Conservation (phyloP, 495 filamentous ascomycete genomes). For the Aspergillus avenaceus region DNA sequence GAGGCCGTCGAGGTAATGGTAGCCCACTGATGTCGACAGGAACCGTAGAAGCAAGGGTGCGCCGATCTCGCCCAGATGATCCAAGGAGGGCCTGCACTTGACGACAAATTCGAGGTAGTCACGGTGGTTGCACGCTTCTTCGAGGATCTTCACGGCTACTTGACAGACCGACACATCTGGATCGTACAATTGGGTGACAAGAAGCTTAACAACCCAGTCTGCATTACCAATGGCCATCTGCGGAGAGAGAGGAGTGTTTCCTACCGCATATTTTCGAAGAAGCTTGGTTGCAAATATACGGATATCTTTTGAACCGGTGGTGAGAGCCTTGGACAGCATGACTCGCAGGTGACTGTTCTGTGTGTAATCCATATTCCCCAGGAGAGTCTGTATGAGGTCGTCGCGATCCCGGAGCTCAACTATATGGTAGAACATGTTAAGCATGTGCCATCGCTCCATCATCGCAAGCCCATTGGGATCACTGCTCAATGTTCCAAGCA, state of each 20-base stretch:
- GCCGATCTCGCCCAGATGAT: constrained; percentile 95
- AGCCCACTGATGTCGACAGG: constrained; percentile 89
- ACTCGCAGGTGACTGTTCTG: constrained; percentile 86
- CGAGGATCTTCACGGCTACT: constrained; percentile 90
- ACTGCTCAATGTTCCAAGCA: constrained; percentile 80
- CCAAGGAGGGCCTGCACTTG: constrained; percentile 89
- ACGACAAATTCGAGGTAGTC: constrained; percentile 91
- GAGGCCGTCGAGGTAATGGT: constrained; percentile 93
- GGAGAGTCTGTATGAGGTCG: constrained; percentile 80
- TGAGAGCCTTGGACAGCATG: constrained; percentile 87
- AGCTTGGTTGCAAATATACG: constrained; percentile 81
- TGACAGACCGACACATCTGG: constrained; percentile 96
- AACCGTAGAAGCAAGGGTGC: constrained; percentile 91
- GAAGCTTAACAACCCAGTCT: constrained; percentile 92
- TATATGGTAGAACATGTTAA: constrained; percentile 99
- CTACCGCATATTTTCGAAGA: constrained; percentile 73
- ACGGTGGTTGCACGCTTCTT: constrained; percentile 92
- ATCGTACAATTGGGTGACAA: constrained; percentile 97
- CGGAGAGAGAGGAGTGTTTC: constrained; percentile 27
- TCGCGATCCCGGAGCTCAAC: constrained; percentile 85
- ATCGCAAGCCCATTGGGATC: constrained; percentile 79
- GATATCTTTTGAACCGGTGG: constrained; percentile 85
- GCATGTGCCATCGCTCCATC: constrained; percentile 93
- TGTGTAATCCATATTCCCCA: constrained; percentile 88
- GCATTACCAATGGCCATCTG: constrained; percentile 46